Evolutionary conservation across 2,329 filamentous ascomycete genomes (phyloP).

Genomic region (Albifimbria verrucaria): DNA sequence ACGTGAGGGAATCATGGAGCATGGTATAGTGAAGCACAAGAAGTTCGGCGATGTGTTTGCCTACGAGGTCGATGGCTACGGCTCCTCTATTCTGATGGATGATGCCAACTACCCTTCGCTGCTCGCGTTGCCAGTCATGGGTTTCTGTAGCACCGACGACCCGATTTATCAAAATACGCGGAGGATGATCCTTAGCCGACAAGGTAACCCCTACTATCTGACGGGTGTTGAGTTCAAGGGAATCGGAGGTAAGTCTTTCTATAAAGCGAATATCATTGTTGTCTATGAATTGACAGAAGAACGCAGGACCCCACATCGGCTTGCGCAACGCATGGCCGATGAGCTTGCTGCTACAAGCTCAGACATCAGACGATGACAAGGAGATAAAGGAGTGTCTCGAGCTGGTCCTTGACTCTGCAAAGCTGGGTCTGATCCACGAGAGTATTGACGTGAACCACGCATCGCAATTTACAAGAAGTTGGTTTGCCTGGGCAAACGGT

Average conservation of each 20-base stretch:
- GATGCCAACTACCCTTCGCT: slow-evolving; percentile 85
- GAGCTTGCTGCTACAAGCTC: slow-evolving; percentile 86
- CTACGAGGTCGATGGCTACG: slow-evolving; percentile 85
- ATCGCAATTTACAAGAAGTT: slow-evolving; percentile 75
- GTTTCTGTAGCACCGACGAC: slow-evolving; percentile 65
- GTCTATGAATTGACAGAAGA: slow-evolving; percentile 8
- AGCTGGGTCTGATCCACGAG: slow-evolving; percentile 83
- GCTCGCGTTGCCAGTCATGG: slow-evolving; percentile 73
- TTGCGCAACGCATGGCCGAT: slow-evolving; percentile 95
- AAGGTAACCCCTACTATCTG: slow-evolving; percentile 86
- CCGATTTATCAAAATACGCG: slow-evolving; percentile 83
- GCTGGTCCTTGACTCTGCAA: slow-evolving; percentile 71
- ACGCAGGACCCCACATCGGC: slow-evolving; percentile 64
- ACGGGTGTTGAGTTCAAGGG: slow-evolving; percentile 74
- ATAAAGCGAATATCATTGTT: background rate
- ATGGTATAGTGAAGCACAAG: slow-evolving; percentile 75
- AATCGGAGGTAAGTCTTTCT: slow-evolving; percentile 67
- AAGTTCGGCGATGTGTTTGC: slow-evolving; percentile 78
- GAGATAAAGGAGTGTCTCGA: slow-evolving; percentile 76
- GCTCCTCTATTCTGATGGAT: slow-evolving; percentile 80
- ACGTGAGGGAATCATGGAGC: slow-evolving; percentile 73
- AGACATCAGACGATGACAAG: slow-evolving; percentile 77
- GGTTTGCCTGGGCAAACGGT: slow-evolving; percentile 98
- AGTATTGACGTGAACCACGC: slow-evolving; percentile 75
- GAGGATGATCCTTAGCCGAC: slow-evolving; percentile 67